Evolutionary conservation across 805 yeast genomes (phyloP).

Genomic region (Saccharomycopsis sp.): DNA sequence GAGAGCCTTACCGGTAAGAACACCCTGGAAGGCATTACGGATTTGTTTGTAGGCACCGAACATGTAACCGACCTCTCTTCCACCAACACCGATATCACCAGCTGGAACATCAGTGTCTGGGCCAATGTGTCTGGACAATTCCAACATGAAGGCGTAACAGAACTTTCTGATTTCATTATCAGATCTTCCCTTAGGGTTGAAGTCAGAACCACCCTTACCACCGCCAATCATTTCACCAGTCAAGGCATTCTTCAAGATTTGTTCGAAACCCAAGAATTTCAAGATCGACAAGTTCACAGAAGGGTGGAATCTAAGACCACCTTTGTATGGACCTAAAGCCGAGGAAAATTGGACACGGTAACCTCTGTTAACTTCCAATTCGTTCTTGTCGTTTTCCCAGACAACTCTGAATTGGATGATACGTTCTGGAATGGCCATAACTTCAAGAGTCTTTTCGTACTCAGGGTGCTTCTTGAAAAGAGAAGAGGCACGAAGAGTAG

Average conservation of each 20-base stretch:
- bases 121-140: constrained; percentile 93
- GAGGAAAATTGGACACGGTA: constrained; percentile 98
- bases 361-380: constrained; percentile 90
- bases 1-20: constrained; percentile 95
- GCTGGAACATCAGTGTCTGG: constrained; percentile 98
- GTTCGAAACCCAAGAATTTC: constrained; percentile 96
- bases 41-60: constrained; percentile 94
- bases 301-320: constrained; percentile 98
- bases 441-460: constrained; percentile 80
- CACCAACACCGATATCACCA: constrained; percentile 99
- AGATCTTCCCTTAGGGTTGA: constrained; percentile 93
- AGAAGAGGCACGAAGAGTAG: constrained; percentile 87
- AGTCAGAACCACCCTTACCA: constrained; percentile 99
- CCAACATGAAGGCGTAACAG: constrained; percentile 93
- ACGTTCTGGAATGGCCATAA: constrained; percentile 93
- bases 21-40: constrained; percentile 94
- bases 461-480: constrained; percentile 85
- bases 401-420: constrained; percentile 93
- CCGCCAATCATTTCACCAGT: constrained; percentile 99
- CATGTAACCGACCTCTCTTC: constrained; percentile 89
- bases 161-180: constrained; percentile 94
- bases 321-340: constrained; percentile 98
- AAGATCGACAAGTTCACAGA: constrained; percentile 90
- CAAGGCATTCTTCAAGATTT: constrained; percentile 95
- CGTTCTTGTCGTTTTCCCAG: constrained; percentile 96